Percentiles rank a stretch among this genome's conserved stretches.
phyloP scores from a whole-genome alignment of 1,139 yeast species.

The Blastobotrys serpentis region DNA sequence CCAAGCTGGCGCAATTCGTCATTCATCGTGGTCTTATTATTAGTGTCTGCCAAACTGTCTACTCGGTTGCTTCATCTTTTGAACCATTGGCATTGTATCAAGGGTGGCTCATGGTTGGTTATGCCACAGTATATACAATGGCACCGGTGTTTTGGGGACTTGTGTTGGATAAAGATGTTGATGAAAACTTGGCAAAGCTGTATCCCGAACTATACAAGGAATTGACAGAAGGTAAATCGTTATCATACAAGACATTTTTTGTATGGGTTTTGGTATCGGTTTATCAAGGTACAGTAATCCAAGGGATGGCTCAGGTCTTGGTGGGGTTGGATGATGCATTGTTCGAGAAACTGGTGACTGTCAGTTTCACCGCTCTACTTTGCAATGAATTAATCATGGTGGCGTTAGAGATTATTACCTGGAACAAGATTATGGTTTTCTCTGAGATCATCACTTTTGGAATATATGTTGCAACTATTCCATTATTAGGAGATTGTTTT shows the following conservation, averaged over 20 bases:
- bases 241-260: conserved; percentile 83
- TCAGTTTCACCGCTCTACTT: conserved; percentile 76
- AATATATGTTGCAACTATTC: conserved; percentile 70
- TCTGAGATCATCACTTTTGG: conserved; percentile 70
- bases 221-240: conserved; percentile 79
- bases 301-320: conserved; percentile 73
- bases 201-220: conserved; percentile 96
- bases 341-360: conserved; percentile 76
- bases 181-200: conserved; percentile 79
- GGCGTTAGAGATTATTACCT: conserved; percentile 82
- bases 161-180: conserved; percentile 88
- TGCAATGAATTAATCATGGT: conserved; percentile 92
- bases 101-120: conserved; percentile 98
- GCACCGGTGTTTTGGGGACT: conserved; percentile 96
- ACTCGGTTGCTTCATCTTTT: conserved; percentile 77
- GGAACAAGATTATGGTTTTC: conserved; percentile 78
- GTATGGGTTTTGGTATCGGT: conserved; percentile 87
- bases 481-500: conserved; percentile 81
- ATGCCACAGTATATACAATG: conserved; percentile 96
- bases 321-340: conserved; percentile 56
- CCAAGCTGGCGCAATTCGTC: conserved; percentile 91
- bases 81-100: conserved; percentile 93
- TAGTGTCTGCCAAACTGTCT: conserved; percentile 95
- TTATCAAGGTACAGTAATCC: conserved; percentile 81
- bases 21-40: conserved; percentile 94